Percentiles rank a stretch among this genome's conserved stretches.
Conservation (phyloP, 1,139 yeast species). For the Pichia sp. region DNA sequence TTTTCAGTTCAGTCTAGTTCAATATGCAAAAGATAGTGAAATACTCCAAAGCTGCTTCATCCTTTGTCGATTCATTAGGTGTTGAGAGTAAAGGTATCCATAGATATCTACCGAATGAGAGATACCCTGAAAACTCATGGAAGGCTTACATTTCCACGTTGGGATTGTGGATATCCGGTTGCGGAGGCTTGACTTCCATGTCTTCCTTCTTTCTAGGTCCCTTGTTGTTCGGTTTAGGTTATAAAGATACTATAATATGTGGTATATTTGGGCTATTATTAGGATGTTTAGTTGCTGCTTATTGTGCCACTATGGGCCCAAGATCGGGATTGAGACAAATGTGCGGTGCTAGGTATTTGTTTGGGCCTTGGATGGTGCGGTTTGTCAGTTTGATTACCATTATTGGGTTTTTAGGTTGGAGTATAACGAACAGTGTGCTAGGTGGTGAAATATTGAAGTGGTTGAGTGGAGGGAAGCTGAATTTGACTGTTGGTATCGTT, state of each 20-base stretch:
- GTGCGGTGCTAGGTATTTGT: slow-evolving; percentile 72
- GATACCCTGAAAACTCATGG: slow-evolving; percentile 40
- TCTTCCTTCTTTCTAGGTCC: slow-evolving; percentile 76
- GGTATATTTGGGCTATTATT: slow-evolving; percentile 57
- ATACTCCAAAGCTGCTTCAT: slow-evolving; percentile 14
- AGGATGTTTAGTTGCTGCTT: slow-evolving; percentile 74
- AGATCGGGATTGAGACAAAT: slow-evolving; percentile 81
- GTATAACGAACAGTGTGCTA: slow-evolving; percentile 73
- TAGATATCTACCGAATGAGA: slow-evolving; percentile 62
- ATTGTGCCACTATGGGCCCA: slow-evolving; percentile 81
- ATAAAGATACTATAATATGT: slow-evolving; percentile 50
- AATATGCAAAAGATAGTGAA: slow-evolving; percentile 1
- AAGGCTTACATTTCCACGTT: slow-evolving; percentile 52
- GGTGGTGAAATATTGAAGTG: slow-evolving; percentile 77
- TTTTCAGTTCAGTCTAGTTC: neutral
- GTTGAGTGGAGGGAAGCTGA: slow-evolving; percentile 54
- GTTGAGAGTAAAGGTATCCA: slow-evolving; percentile 82
- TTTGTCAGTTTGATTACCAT: slow-evolving; percentile 62
- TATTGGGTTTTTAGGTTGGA: slow-evolving; percentile 80
- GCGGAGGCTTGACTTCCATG: slow-evolving; percentile 82
- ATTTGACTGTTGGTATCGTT: slow-evolving; percentile 66
- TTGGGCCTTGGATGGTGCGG: slow-evolving; percentile 81
- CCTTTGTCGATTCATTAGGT: slow-evolving; percentile 27
- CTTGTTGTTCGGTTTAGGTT: slow-evolving; percentile 56
- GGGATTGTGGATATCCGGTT: slow-evolving; percentile 78